Conservation (phyloP, 352 stramenopile genomes). For the Globisporangium iwayamae region DNA sequence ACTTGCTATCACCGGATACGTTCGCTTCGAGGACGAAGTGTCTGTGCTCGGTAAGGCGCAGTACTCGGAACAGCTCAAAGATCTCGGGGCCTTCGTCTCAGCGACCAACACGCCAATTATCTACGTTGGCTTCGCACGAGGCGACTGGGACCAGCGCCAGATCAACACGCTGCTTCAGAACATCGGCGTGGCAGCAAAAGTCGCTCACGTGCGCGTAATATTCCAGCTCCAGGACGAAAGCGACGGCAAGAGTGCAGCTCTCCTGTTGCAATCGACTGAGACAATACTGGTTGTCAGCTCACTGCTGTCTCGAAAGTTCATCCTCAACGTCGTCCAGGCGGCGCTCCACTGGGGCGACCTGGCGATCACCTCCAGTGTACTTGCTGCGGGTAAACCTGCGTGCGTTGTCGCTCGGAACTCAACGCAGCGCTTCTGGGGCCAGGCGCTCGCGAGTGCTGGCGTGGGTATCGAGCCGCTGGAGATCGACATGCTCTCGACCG, state of each 20-base stretch:
- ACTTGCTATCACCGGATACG: conserved; percentile 50
- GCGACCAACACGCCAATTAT: conserved; percentile 3
- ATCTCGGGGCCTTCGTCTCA: too few species aligned
- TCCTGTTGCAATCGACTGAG: conserved; percentile 22
- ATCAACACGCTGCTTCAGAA: conserved; percentile 38
- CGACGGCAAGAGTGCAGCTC: conserved; percentile 17
- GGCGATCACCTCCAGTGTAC: conserved; percentile 47
- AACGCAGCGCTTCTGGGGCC: conserved; percentile 49
- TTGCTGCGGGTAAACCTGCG: conserved; percentile 39
- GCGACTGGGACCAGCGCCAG: conserved; percentile 38
- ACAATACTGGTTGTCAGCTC: conserved; percentile 48
- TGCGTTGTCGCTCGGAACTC: conserved; percentile 44
- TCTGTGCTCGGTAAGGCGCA: too few species aligned
- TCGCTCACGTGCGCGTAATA: conserved; percentile 41
- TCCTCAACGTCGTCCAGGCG: conserved; percentile 35
- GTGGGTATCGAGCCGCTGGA: conserved; percentile 37
- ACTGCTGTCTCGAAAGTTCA: conserved; percentile 29
- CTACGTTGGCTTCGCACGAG: conserved; percentile 51
- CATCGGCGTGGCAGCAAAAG: conserved; percentile 38
- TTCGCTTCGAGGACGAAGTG: conserved; percentile 8
- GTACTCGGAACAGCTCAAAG: too few species aligned
- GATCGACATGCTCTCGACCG: conserved; percentile 27
- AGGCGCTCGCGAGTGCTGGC: conserved; percentile 40
- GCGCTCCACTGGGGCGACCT: conserved; percentile 56
- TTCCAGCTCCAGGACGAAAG: conserved; percentile 50